These are phyloP conservation scores for Infundibulicybe gibba DNA, from an alignment of 768 basidiomycete species.

Conservation along the genomic window DNA sequence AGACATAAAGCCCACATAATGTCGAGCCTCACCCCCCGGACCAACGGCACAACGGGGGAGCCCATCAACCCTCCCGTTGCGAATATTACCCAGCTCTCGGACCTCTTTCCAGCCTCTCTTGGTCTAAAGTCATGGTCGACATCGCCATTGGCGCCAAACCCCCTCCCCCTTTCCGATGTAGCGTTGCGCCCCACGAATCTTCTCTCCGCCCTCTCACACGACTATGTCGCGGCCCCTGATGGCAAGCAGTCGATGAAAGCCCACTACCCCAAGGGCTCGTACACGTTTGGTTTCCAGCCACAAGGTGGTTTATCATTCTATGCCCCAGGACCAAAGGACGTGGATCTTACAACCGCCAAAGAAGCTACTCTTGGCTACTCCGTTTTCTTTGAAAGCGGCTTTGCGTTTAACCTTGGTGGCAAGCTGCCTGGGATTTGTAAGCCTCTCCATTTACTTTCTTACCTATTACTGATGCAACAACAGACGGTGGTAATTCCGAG, in stretches of 20 bases:
- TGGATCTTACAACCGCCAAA: conserved; percentile 57
- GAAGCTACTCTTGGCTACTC: conserved; percentile 64
- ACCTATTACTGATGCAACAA: background rate
- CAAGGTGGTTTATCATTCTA: conserved; percentile 72
- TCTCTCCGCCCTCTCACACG: conserved; percentile 32
- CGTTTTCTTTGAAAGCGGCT: conserved; percentile 59
- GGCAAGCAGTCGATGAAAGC: conserved; percentile 51
- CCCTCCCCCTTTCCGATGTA: conserved; percentile 38
- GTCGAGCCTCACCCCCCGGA: conserved; percentile 1
- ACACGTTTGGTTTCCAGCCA: conserved; percentile 40
- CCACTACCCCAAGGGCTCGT: conserved; percentile 54
- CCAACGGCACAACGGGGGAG: background rate
- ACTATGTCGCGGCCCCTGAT: conserved; percentile 42
- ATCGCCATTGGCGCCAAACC: conserved; percentile 24
- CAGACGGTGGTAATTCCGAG: conserved; percentile 54
- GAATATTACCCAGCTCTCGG: conserved; percentile 17
- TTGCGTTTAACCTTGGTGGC: conserved; percentile 64
- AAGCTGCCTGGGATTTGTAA: conserved; percentile 72
- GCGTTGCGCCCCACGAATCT: conserved; percentile 41
- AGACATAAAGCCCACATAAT: no score
- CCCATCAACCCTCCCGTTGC: conserved; percentile 9
- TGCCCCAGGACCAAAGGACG: conserved; percentile 48
- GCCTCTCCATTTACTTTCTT: conserved; percentile 16
- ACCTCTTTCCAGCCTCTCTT: conserved; percentile 39
- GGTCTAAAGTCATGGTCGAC: conserved; percentile 44